Percentiles rank a stretch among this genome's conserved stretches.
Evolutionary conservation across 306 rosid species (phyloP).

Genomic region (Quercus robur): DNA sequence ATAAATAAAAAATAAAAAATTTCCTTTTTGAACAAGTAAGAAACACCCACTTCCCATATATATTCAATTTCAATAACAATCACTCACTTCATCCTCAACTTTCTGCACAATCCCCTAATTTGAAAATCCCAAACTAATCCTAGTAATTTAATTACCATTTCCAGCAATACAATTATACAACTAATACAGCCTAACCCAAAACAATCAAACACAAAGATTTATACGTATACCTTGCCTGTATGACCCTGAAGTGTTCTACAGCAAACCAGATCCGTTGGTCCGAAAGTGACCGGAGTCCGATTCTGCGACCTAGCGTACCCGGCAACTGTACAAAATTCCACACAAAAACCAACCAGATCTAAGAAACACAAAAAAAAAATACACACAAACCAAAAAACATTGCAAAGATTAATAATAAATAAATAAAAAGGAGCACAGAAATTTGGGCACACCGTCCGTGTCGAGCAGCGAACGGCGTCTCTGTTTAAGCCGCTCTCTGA

Average conservation of each 20-base stretch:
- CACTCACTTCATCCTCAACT: background rate
- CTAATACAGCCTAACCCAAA: background rate
- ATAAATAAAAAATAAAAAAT: too few relatives aligned
- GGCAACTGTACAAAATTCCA: constrained; percentile 46
- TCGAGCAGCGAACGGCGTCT: constrained; percentile 75
- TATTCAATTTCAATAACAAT: background rate
- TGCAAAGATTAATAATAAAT: background rate
- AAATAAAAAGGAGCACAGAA: background rate
- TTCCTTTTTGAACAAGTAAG: background rate
- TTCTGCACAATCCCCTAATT: background rate
- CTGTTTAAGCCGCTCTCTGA: constrained; percentile 70
- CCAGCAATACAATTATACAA: background rate
- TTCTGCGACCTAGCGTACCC: constrained; percentile 70
- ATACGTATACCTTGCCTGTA: constrained; percentile 58
- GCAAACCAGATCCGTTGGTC: constrained; percentile 96
- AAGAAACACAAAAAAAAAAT: background rate
- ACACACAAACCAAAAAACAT: background rate
- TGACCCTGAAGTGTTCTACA: constrained; percentile 94
- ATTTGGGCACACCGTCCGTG: constrained; percentile 50
- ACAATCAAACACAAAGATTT: background rate
- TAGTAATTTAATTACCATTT: background rate
- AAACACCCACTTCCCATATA: background rate
- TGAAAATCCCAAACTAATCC: background rate
- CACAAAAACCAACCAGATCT: constrained; percentile 36
- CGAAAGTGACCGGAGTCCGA: constrained; percentile 65